These are phyloP conservation scores for Fonsecaea monophora DNA, from an alignment of 2,329 filamentous ascomycete genomes.

Conservation along the genomic window DNA sequence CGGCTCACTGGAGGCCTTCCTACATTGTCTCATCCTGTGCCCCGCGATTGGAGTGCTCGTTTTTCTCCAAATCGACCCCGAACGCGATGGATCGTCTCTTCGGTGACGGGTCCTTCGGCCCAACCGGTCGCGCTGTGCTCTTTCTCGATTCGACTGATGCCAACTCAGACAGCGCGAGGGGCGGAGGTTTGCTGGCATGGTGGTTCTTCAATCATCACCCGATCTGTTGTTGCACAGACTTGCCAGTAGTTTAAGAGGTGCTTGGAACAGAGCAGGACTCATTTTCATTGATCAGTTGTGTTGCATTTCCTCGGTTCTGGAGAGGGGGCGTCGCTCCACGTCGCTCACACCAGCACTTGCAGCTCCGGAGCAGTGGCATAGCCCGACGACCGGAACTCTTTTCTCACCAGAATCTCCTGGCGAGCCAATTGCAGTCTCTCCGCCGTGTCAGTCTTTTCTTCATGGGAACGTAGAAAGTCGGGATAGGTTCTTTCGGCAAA, in stretches of 20 bases:
- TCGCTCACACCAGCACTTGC: conserved; percentile 12
- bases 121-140: neutral
- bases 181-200: neutral
- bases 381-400: conserved; percentile 19
- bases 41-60: neutral
- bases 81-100: neutral
- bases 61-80: neutral
- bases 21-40: neutral
- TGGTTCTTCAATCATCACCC: neutral
- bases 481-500: conserved; percentile 36
- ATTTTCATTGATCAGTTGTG: neutral
- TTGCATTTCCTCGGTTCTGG: neutral
- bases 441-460: conserved; percentile 16
- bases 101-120: neutral
- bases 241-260: neutral
- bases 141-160: neutral
- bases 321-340: neutral
- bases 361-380: conserved; percentile 11
- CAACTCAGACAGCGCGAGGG: neutral
- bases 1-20: neutral
- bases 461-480: conserved; percentile 27
- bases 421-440: conserved; percentile 28
- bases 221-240: neutral
- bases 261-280: neutral
- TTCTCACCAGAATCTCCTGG: conserved; percentile 21